Conservation (phyloP, 306 rosid genomes). For the Quercus rubra region DNA sequence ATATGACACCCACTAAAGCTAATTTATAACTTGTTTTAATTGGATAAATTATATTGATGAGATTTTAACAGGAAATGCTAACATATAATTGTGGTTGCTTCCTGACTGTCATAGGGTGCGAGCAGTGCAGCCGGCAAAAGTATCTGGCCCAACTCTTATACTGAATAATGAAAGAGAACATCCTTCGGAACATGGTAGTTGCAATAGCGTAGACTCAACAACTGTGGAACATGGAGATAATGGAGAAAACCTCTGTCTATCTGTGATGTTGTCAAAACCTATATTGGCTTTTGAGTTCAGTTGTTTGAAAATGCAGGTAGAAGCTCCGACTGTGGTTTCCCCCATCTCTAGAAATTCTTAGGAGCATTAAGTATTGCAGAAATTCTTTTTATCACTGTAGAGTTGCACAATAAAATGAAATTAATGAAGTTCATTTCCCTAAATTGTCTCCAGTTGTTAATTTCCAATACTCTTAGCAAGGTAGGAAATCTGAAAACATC, state of each 20-base stretch:
- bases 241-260: conserved; percentile 30
- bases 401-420: neutral
- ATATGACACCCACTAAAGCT: neutral
- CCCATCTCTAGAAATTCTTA: conserved; percentile 28
- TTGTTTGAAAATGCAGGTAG: conserved; percentile 82
- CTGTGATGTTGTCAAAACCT: conserved; percentile 75
- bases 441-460: neutral
- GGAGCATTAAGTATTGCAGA: neutral
- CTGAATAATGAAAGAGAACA: conserved; percentile 18
- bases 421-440: neutral
- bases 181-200: conserved; percentile 13
- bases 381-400: neutral
- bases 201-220: neutral
- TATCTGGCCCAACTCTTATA: conserved; percentile 29
- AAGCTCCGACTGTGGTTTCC: conserved; percentile 65
- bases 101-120: conserved; percentile 49
- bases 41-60: neutral
- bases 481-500: neutral
- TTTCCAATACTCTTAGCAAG: neutral
- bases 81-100: neutral
- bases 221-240: conserved; percentile 22
- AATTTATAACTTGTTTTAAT: neutral
- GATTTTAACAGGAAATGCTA: neutral
- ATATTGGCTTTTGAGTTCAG: conserved; percentile 73
- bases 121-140: conserved; percentile 61